phyloP scores from a whole-genome alignment of 1,284 basidiomycete species.

The Sanghuangporus baumii region DNA sequence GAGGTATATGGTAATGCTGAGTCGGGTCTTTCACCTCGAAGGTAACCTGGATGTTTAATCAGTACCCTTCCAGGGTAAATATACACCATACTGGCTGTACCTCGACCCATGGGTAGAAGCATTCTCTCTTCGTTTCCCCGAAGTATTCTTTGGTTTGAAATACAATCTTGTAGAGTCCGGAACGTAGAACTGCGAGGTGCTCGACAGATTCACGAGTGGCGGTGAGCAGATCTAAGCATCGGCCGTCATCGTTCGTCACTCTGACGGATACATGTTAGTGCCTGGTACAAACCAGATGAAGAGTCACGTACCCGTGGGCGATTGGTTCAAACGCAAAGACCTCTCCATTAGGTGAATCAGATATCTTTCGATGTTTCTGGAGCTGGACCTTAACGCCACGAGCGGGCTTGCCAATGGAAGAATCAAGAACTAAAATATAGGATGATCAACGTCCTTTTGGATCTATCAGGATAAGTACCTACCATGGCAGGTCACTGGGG shows the following conservation, averaged over 20 bases:
- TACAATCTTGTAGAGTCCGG: constrained; percentile 74
- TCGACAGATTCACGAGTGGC: constrained; percentile 11
- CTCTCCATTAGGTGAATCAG: constrained; percentile 16
- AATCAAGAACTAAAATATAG: constrained; percentile 36
- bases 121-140: constrained; percentile 49
- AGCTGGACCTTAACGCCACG: constrained; percentile 30
- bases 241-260: constrained; percentile 14
- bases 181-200: constrained; percentile 3
- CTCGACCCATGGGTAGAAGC: constrained; percentile 89
- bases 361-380: constrained; percentile 19
- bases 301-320: constrained; percentile 29
- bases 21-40: constrained; percentile 65
- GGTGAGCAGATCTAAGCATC: constrained; percentile 15
- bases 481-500: constrained; percentile 49
- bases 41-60: constrained; percentile 48
- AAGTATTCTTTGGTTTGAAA: constrained; percentile 87
- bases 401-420: constrained; percentile 39
- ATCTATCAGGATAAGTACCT: constrained; percentile 10
- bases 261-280: background rate
- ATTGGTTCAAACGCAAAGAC: constrained; percentile 24
- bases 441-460: background rate
- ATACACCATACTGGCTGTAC: constrained; percentile 32
- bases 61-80: background rate
- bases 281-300: background rate
- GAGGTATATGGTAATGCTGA: constrained; percentile 88